Evolutionary conservation across 2,329 filamentous ascomycete genomes (phyloP).

Genomic region (Aschersonia sp.): DNA sequence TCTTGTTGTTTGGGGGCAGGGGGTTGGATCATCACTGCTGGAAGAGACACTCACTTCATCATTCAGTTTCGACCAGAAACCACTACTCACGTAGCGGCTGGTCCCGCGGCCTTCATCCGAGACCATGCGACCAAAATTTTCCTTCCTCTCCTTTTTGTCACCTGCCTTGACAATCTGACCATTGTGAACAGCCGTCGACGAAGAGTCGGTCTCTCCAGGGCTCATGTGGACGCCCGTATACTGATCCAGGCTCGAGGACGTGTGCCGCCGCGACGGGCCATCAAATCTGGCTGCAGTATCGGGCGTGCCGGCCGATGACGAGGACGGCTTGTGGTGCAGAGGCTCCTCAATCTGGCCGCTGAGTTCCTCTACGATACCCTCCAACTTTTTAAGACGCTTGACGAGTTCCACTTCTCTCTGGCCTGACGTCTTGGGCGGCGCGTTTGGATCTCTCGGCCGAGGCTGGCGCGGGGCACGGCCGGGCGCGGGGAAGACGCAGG

Average conservation of each 20-base stretch:
- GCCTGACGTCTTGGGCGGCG: conserved; percentile 41
- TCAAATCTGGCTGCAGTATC: conserved; percentile 7
- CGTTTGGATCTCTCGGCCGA: conserved; percentile 50
- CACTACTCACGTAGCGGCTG: conserved; percentile 61
- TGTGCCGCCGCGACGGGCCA: conserved; percentile 3
- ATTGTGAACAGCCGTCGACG: conserved; percentile 16
- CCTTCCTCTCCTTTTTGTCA: conserved; percentile 11
- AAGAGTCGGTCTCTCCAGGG: conserved; percentile 12
- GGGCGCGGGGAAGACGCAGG: conserved; percentile 62
- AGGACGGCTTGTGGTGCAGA: conserved; percentile 13
- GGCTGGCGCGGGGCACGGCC: conserved; percentile 57
- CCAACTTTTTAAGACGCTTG: conserved; percentile 56
- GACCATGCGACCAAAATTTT: conserved; percentile 53
- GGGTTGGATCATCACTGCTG: too few relatives aligned
- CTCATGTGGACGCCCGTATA: conserved; percentile 1
- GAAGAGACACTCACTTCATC: conserved; percentile 43
- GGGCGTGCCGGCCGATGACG: conserved; percentile 14
- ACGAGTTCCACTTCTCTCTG: conserved; percentile 55
- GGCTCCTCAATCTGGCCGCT: conserved; percentile 49
- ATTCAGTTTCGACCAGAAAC: conserved; percentile 62
- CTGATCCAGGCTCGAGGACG: conserved; percentile 4
- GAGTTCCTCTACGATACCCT: conserved; percentile 60
- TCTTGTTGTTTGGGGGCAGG: too few relatives aligned
- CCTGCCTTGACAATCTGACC: conserved; percentile 11
- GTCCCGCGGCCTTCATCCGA: conserved; percentile 54